Evolutionary conservation across 169 alveolate genomes (phyloP).

Genomic region (Plasmodium cynomolgi): DNA sequence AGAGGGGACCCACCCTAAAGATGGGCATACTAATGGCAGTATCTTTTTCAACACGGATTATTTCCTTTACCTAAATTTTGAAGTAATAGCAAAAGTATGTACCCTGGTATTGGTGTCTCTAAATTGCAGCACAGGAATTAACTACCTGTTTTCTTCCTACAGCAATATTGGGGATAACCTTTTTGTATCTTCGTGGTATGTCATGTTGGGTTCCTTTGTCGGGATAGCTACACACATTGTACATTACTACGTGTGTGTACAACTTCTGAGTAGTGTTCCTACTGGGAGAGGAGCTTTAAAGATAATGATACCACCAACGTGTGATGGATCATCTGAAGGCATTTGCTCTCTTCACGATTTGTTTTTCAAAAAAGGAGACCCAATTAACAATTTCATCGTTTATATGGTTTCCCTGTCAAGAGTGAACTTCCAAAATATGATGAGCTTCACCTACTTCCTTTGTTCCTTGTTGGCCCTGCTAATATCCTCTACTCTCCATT

Average conservation of each 20-base stretch:
- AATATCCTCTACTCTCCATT: slow-evolving; percentile 36
- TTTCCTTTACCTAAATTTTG: slow-evolving; percentile 33
- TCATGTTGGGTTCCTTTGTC: slow-evolving; percentile 34
- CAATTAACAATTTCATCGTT: slow-evolving; percentile 4
- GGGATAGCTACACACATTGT: neutral
- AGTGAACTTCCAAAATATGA: slow-evolving; percentile 33
- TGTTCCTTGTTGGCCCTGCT: slow-evolving; percentile 24
- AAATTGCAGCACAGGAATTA: slow-evolving; percentile 71
- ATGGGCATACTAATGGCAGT: neutral
- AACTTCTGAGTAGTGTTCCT: neutral
- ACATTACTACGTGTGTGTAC: slow-evolving; percentile 45
- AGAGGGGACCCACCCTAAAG: neutral
- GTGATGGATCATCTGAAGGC: neutral
- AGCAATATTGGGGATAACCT: slow-evolving; percentile 67
- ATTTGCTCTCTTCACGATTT: slow-evolving; percentile 4
- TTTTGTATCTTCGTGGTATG: neutral
- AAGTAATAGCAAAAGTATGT: slow-evolving; percentile 20
- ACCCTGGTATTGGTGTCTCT: slow-evolving; percentile 35
- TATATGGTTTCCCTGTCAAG: slow-evolving; percentile 40
- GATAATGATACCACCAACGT: neutral
- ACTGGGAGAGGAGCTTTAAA: neutral
- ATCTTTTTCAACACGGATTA: slow-evolving; percentile 21
- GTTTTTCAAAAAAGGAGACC: neutral
- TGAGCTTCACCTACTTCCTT: slow-evolving; percentile 37
- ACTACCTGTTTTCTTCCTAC: slow-evolving; percentile 66